Evolutionary conservation across 371 early-diverging fungal species (phyloP).

Genomic region (Phascolomyces articulosus): DNA sequence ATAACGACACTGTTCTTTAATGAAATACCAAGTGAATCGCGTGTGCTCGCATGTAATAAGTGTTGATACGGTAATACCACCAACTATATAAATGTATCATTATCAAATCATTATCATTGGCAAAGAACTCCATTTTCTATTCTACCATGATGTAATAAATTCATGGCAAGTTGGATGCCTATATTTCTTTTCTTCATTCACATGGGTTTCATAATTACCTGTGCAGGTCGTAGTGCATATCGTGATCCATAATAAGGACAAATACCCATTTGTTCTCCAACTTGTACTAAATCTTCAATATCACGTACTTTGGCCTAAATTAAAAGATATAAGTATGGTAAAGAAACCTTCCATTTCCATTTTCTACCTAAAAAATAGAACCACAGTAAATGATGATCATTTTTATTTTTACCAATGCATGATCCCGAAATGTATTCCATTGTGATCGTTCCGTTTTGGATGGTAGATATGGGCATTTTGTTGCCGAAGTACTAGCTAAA

Average conservation of each 20-base stretch:
- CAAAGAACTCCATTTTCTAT: too few species aligned
- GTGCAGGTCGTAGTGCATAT: constrained; percentile 58
- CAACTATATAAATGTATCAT: too few species aligned
- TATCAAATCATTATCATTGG: too few species aligned
- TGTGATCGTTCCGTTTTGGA: constrained; percentile 35
- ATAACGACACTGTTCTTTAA: constrained; percentile 79
- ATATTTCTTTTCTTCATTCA: too few species aligned
- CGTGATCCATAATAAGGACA: constrained; percentile 96
- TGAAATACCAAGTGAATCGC: constrained; percentile 79
- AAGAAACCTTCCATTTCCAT: too few species aligned
- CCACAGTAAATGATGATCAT: neutral
- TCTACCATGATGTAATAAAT: too few species aligned
- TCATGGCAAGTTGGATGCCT: too few species aligned
- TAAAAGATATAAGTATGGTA: neutral
- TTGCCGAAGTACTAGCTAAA: constrained; percentile 4
- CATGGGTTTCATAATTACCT: constrained; percentile 33
- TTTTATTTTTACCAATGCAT: constrained; percentile 38
- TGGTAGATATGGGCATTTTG: constrained; percentile 61
- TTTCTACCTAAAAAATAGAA: too few species aligned
- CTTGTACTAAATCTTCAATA: constrained; percentile 83
- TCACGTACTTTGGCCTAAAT: constrained; percentile 64
- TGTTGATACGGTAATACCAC: constrained; percentile 90
- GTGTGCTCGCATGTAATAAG: constrained; percentile 71
- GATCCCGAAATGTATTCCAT: constrained; percentile 64
- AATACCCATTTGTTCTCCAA: constrained; percentile 60